phyloP scores from a whole-genome alignment of 176 grass and related monocot genomes.

The Luzula sylvatica region DNA sequence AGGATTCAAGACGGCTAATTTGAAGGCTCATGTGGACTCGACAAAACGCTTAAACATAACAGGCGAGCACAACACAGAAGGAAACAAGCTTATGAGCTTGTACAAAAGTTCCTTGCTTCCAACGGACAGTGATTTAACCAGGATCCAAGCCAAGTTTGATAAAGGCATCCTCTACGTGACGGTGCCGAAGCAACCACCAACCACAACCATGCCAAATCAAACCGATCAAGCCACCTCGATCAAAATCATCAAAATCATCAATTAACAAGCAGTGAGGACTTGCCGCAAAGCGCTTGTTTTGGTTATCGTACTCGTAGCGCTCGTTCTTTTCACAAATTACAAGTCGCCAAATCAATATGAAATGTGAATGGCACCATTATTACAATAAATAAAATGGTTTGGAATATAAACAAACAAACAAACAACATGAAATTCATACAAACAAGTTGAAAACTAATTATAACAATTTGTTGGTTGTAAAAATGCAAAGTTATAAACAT shows the following conservation, averaged over 20 bases:
- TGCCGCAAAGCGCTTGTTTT: no score
- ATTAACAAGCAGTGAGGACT: no score
- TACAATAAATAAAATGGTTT: no score
- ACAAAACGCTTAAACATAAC: constrained; percentile 29
- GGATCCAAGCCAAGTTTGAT: constrained; percentile 48
- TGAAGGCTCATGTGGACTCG: constrained; percentile 48
- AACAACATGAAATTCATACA: no score
- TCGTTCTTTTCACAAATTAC: constrained; percentile 31
- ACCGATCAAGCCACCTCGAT: no score
- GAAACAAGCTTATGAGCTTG: constrained; percentile 28
- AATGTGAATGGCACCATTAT: no score
- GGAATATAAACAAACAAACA: no score
- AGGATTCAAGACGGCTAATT: constrained; percentile 59
- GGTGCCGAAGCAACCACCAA: constrained; percentile 29
- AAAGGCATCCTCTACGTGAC: constrained; percentile 38
- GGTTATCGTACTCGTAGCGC: constrained; percentile 32
- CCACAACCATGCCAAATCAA: neutral
- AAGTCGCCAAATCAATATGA: constrained; percentile 7
- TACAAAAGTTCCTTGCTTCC: constrained; percentile 43
- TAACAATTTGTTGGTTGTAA: no score
- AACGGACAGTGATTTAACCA: neutral
- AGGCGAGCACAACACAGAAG: constrained; percentile 36
- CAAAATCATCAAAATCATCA: no score
- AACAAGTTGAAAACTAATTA: no score
- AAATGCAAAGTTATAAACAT: no score